A percentile compares a stretch with the other conserved stretches of the same genome.
These are phyloP conservation scores for Komagataella populi DNA, from an alignment of 805 yeast species.

Conservation along the genomic window DNA sequence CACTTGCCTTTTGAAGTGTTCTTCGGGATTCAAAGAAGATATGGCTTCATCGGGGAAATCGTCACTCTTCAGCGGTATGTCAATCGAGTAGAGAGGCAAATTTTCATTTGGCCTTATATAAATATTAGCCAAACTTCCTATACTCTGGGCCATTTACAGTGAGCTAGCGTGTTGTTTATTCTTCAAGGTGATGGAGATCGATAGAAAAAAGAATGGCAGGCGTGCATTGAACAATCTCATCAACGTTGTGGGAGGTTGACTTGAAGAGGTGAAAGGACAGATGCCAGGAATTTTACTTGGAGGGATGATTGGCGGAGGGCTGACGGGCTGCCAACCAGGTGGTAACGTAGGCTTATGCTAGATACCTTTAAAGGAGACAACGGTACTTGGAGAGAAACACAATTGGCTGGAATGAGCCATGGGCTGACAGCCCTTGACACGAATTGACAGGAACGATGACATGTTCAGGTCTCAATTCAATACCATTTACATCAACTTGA, in stretches of 20 bases:
- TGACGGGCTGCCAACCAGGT: not conserved
- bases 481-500: no score
- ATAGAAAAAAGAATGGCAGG: not conserved
- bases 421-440: no score
- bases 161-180: not conserved
- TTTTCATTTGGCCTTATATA: not conserved
- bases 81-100: not conserved
- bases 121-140: not conserved
- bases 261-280: not conserved
- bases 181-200: not conserved
- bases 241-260: not conserved
- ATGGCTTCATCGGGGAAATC: not conserved
- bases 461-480: no score
- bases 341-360: not conserved
- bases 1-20: slow-evolving; percentile 6
- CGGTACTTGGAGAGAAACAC: no score
- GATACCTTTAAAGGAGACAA: no score
- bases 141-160: not conserved
- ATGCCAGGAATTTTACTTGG: not conserved
- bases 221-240: not conserved
- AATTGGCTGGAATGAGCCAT: no score
- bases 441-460: no score
- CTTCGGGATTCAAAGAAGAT: slow-evolving; percentile 4
- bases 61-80: not conserved
- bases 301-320: not conserved